phyloP scores from a whole-genome alignment of 2,329 filamentous ascomycete genomes.

The Xylaria sp. region DNA sequence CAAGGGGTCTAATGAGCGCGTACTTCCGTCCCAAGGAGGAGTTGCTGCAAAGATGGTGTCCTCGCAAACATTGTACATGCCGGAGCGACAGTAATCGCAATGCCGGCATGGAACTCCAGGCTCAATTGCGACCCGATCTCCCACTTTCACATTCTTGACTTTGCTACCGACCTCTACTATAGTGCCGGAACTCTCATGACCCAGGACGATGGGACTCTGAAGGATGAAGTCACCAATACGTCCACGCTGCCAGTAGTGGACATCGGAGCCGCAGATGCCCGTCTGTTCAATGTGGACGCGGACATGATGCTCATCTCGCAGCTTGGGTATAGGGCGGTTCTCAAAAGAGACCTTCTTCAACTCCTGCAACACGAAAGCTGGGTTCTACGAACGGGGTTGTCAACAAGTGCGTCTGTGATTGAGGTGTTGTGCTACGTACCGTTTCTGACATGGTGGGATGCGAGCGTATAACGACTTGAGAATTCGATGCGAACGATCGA shows the following conservation, averaged over 20 bases:
- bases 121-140: conserved; percentile 61
- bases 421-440: background rate
- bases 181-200: conserved; percentile 59
- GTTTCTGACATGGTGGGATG: conserved; percentile 11
- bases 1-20: background rate
- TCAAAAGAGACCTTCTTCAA: conserved; percentile 59
- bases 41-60: conserved; percentile 62
- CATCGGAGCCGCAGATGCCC: conserved; percentile 58
- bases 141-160: conserved; percentile 57
- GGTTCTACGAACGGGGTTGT: conserved; percentile 51
- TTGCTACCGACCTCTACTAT: conserved; percentile 55
- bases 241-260: conserved; percentile 56
- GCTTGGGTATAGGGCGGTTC: conserved; percentile 54
- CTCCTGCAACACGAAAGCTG: conserved; percentile 59
- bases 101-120: conserved; percentile 58
- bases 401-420: background rate
- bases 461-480: background rate
- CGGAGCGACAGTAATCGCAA: conserved; percentile 55
- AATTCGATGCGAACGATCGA: background rate
- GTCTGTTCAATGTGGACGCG: conserved; percentile 59
- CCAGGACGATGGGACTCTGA: conserved; percentile 59
- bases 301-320: conserved; percentile 54
- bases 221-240: conserved; percentile 60
- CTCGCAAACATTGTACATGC: conserved; percentile 56
- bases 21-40: conserved; percentile 60